These are phyloP conservation scores for Handroanthus guayacan DNA, from an alignment of 257 asterid species.

Conservation along the genomic window DNA sequence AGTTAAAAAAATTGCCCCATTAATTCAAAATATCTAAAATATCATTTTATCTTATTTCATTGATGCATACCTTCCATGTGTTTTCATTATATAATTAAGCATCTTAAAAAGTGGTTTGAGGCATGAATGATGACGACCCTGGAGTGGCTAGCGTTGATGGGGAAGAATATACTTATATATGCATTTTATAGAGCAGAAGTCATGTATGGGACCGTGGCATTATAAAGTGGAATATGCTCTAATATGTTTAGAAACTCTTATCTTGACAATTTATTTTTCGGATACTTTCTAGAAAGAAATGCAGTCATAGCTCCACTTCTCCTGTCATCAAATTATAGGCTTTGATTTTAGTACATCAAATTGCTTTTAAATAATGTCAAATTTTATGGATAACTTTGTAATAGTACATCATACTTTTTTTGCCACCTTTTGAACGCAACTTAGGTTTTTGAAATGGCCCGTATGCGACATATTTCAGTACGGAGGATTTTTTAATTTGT, in stretches of 20 bases:
- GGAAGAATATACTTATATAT: not conserved
- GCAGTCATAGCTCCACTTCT: not conserved
- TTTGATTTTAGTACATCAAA: not conserved
- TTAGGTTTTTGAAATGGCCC: not conserved
- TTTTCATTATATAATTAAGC: not conserved
- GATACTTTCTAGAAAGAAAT: constrained; percentile 13
- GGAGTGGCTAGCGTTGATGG: not conserved
- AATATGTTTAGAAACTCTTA: not conserved
- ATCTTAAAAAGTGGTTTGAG: not conserved
- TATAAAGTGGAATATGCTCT: not conserved
- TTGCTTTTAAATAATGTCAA: not conserved
- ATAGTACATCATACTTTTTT: not conserved
- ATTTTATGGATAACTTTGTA: not conserved
- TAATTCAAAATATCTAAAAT: too few relatives aligned
- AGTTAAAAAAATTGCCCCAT: too few relatives aligned
- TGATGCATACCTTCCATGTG: not conserved
- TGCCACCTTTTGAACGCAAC: not conserved
- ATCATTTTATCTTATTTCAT: too few relatives aligned
- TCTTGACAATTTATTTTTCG: not conserved
- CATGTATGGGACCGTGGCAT: not conserved
- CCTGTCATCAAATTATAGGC: constrained; percentile 5
- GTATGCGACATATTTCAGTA: not conserved
- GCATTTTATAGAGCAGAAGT: not conserved
- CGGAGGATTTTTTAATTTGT: constrained; percentile 1
- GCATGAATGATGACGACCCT: not conserved